Percentiles rank a stretch among this genome's conserved stretches.
Conservation (phyloP, 2,329 filamentous ascomycete genomes). For the Aspergillus niger region DNA sequence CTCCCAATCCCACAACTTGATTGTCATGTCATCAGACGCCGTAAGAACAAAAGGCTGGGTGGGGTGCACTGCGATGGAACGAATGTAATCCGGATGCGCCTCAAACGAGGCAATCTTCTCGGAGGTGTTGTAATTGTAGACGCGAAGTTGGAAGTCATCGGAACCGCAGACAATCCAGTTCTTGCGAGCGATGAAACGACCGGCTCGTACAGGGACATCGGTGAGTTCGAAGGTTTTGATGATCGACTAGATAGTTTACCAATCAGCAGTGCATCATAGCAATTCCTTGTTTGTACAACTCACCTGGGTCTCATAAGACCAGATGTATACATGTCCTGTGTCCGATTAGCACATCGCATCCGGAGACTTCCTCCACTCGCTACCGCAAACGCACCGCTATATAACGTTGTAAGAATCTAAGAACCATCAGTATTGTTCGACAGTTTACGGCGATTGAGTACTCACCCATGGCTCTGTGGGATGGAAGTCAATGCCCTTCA, state of each 20-base stretch:
- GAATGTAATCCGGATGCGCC: conserved; percentile 97
- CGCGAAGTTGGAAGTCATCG: conserved; percentile 84
- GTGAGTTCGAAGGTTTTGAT: conserved; percentile 99
- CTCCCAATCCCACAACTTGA: conserved; percentile 99
- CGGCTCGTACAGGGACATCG: conserved; percentile 95
- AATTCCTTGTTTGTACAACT: conserved; percentile 14
- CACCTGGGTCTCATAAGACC: conserved; percentile 92
- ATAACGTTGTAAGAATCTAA: conserved; percentile 82
- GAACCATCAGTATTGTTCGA: conserved; percentile 25
- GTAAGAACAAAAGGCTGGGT: conserved; percentile 95
- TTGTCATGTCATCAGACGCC: conserved; percentile 97
- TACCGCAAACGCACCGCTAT: conserved; percentile 69
- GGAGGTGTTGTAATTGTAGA: conserved; percentile 99
- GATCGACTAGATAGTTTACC: conserved; percentile 61
- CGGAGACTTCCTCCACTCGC: conserved; percentile 7
- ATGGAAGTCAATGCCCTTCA: conserved; percentile 97
- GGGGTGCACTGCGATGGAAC: conserved; percentile 92
- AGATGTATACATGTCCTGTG: conserved; percentile 96
- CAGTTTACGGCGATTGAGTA: conserved; percentile 11
- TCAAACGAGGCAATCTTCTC: conserved; percentile 98
- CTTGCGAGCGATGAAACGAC: conserved; percentile 94
- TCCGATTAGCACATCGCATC: conserved; percentile 29
- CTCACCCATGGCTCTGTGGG: conserved; percentile 91
- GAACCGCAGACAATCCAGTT: conserved; percentile 98
- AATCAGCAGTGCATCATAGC: conserved; percentile 16